Percentiles rank a stretch among this genome's conserved stretches.
These are phyloP conservation scores for Podospora tetraspora DNA, from an alignment of 495 filamentous ascomycete genomes.

Conservation along the genomic window DNA sequence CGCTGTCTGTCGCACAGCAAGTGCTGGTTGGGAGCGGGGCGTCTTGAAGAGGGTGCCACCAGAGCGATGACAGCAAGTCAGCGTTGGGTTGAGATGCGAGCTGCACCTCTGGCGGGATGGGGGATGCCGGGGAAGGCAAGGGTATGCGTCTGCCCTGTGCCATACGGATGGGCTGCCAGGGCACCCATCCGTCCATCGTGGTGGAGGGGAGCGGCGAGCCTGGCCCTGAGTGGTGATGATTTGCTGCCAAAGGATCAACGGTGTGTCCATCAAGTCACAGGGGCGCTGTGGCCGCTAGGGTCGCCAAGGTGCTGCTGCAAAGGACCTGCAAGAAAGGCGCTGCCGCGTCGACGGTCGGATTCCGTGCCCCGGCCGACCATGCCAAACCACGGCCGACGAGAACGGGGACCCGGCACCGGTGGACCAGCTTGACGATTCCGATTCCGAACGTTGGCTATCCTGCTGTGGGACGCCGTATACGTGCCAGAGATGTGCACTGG, in stretches of 20 bases:
- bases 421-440: slow-evolving; percentile 25
- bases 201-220: slow-evolving; percentile 17
- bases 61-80: slow-evolving; percentile 3
- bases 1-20: slow-evolving; percentile 14
- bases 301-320: slow-evolving; percentile 4
- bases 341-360: slow-evolving; percentile 23
- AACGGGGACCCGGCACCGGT: slow-evolving; percentile 6
- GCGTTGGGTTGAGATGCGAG: slow-evolving; percentile 27
- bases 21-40: slow-evolving; percentile 9
- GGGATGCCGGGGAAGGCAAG: slow-evolving; percentile 7
- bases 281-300: slow-evolving; percentile 10
- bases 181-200: background rate
- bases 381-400: slow-evolving; percentile 9
- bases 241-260: slow-evolving; percentile 25
- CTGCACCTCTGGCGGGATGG: slow-evolving; percentile 20
- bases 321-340: slow-evolving; percentile 11
- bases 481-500: slow-evolving; percentile 16
- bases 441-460: background rate
- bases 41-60: slow-evolving; percentile 6
- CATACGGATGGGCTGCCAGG: slow-evolving; percentile 5
- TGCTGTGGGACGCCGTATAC: slow-evolving; percentile 21
- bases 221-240: slow-evolving; percentile 24
- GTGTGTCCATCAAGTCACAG: slow-evolving; percentile 18
- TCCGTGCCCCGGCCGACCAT: slow-evolving; percentile 17
- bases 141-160: slow-evolving; percentile 1